Conservation (phyloP, 2,329 filamentous ascomycete species). For the Alternaria sp. region DNA sequence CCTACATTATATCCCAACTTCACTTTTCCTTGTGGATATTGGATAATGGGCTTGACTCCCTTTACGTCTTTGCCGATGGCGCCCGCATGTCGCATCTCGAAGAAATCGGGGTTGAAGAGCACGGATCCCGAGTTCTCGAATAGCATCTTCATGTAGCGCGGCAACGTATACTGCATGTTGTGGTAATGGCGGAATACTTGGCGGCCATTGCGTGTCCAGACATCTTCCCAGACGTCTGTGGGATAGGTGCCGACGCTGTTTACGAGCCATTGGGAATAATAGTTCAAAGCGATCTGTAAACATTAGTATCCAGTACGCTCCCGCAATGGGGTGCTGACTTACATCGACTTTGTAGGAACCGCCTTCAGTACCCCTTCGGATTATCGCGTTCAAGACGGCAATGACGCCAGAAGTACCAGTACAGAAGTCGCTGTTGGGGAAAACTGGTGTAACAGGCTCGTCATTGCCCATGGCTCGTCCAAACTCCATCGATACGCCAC, state of each 20-base stretch:
- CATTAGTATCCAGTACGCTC: neutral
- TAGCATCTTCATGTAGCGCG: conserved; percentile 51
- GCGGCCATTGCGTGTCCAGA: conserved; percentile 55
- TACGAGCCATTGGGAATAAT: conserved; percentile 48
- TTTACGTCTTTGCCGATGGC: conserved; percentile 49
- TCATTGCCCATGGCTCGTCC: conserved; percentile 56
- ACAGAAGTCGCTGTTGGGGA: conserved; percentile 55
- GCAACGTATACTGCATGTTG: conserved; percentile 53
- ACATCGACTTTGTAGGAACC: conserved; percentile 53
- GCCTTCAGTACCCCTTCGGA: conserved; percentile 48
- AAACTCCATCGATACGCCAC: conserved; percentile 55
- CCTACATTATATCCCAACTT: conserved; percentile 56
- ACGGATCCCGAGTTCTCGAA: conserved; percentile 45
- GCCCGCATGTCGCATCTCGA: conserved; percentile 51
- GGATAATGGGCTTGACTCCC: conserved; percentile 54
- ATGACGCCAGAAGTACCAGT: conserved; percentile 53
- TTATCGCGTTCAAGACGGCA: conserved; percentile 52
- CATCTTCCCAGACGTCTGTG: conserved; percentile 54
- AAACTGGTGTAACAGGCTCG: conserved; percentile 54
- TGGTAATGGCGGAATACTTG: conserved; percentile 61
- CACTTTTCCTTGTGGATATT: conserved; percentile 39
- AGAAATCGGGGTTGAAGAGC: conserved; percentile 58
- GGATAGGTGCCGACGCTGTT: conserved; percentile 45
- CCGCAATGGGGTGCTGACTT: conserved; percentile 19
- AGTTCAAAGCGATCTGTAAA: conserved; percentile 42